Evolutionary conservation across 805 yeast species (phyloP).

Genomic region (Candida dajiaensis): DNA sequence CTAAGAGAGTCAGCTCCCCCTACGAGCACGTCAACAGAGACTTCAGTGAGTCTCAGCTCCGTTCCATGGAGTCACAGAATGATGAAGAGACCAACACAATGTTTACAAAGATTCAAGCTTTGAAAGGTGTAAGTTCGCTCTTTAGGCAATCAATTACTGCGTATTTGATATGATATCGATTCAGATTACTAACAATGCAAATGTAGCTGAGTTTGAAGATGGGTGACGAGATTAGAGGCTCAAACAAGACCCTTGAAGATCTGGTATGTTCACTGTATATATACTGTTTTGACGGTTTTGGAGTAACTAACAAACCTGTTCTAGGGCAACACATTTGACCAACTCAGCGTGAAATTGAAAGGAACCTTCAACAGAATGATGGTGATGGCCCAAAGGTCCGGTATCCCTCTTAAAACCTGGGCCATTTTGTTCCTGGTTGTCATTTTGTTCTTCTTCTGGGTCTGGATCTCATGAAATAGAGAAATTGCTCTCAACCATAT

Average conservation of each 20-base stretch:
- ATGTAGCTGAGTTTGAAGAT: slow-evolving; percentile 41
- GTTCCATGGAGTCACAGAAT: slow-evolving; percentile 61
- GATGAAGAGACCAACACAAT: slow-evolving; percentile 53
- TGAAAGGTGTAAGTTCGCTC: slow-evolving; percentile 38
- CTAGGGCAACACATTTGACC: slow-evolving; percentile 37
- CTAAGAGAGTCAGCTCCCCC: slow-evolving; percentile 34
- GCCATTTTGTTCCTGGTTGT: slow-evolving; percentile 41
- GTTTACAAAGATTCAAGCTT: slow-evolving; percentile 45
- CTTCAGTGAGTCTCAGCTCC: slow-evolving; percentile 46
- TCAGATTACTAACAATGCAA: neutral
- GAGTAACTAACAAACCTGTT: neutral
- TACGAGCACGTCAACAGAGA: slow-evolving; percentile 33
- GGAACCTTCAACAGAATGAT: slow-evolving; percentile 52
- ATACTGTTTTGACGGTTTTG: neutral
- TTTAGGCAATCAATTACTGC: neutral
- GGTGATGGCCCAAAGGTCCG: slow-evolving; percentile 56
- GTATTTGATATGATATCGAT: neutral
- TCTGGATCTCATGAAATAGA: slow-evolving; percentile 29
- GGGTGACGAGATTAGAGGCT: slow-evolving; percentile 59
- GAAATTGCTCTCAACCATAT: too few relatives aligned
- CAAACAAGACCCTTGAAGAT: slow-evolving; percentile 38
- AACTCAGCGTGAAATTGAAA: slow-evolving; percentile 40
- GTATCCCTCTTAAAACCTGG: slow-evolving; percentile 64
- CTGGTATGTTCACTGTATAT: slow-evolving; percentile 20
- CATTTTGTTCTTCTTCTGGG: slow-evolving; percentile 44